A percentile compares a stretch with the other conserved stretches of the same genome.
Conservation (phyloP, 208 protist genomes). For the Willaertia magna region DNA sequence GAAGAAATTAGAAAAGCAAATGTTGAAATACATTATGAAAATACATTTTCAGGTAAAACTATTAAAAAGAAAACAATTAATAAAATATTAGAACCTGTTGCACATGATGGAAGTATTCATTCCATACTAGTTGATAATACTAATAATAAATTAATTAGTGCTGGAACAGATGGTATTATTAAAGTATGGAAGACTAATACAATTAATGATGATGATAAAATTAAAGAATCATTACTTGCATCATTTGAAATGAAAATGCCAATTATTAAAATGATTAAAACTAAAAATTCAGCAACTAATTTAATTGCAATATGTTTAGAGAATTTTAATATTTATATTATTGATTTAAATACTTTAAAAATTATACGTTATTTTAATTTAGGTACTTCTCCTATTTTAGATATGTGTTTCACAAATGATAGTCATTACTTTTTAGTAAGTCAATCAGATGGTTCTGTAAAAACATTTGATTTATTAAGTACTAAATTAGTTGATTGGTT, state of each 20-base stretch:
- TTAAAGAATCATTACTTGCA: neutral
- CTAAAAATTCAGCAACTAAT: neutral
- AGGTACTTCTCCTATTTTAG: neutral
- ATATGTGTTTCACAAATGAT: neutral
- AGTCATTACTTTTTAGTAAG: neutral
- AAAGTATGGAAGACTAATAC: neutral
- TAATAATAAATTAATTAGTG: neutral
- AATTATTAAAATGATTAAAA: neutral
- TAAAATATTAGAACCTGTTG: neutral
- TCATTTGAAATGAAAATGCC: neutral
- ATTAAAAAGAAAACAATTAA: neutral
- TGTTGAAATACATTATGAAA: neutral
- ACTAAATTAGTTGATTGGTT: neutral
- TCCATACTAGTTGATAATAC: neutral
- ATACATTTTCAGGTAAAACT: neutral
- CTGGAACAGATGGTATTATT: neutral
- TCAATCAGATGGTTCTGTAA: neutral
- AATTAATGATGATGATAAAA: neutral
- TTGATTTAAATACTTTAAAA: neutral
- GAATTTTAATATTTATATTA: neutral
- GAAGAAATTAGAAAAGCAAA: neutral
- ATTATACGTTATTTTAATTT: neutral
- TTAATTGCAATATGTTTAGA: neutral
- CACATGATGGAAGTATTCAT: neutral
- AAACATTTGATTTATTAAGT: neutral